Evolutionary conservation across 2,329 filamentous ascomycete species (phyloP).

Genomic region (Diaporthe vexans): DNA sequence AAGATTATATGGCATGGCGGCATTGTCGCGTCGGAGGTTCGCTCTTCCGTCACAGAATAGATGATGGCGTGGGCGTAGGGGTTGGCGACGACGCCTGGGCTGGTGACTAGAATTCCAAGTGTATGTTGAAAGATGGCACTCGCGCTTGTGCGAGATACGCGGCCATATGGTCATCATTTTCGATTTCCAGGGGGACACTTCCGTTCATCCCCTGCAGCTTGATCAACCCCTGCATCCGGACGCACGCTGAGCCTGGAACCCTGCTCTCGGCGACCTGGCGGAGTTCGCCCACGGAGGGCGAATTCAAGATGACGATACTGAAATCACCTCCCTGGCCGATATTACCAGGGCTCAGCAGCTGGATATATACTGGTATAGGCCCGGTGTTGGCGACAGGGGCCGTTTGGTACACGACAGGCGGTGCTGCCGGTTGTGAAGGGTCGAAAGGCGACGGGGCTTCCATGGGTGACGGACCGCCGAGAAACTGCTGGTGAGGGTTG

Average conservation of each 20-base stretch:
- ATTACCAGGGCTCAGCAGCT: slow-evolving; percentile 75
- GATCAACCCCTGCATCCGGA: slow-evolving; percentile 76
- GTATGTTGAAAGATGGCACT: slow-evolving; percentile 60
- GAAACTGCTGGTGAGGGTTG: slow-evolving; percentile 48
- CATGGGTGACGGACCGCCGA: slow-evolving; percentile 44
- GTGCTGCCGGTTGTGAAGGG: slow-evolving; percentile 15
- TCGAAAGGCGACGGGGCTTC: slow-evolving; percentile 45
- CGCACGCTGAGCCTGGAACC: slow-evolving; percentile 71
- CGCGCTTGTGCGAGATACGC: slow-evolving; percentile 76
- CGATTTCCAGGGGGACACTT: slow-evolving; percentile 74
- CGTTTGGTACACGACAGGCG: slow-evolving; percentile 25
- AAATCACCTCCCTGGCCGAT: slow-evolving; percentile 64
- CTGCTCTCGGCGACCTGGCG: slow-evolving; percentile 72
- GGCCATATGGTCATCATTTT: slow-evolving; percentile 78
- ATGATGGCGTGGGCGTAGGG: background rate
- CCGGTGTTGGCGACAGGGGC: slow-evolving; percentile 31
- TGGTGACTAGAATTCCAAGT: slow-evolving; percentile 42
- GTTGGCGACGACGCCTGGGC: background rate
- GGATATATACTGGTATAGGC: slow-evolving; percentile 73
- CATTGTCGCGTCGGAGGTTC: background rate
- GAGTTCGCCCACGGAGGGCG: slow-evolving; percentile 72
- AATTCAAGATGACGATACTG: slow-evolving; percentile 76
- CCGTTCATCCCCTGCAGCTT: slow-evolving; percentile 60
- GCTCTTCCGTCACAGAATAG: background rate
- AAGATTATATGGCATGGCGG: background rate